Evolutionary conservation across 345 rosid species (phyloP), one percentile per base, ranked within the genome.

Genomic region (Hibiscus trionum): DNA sequence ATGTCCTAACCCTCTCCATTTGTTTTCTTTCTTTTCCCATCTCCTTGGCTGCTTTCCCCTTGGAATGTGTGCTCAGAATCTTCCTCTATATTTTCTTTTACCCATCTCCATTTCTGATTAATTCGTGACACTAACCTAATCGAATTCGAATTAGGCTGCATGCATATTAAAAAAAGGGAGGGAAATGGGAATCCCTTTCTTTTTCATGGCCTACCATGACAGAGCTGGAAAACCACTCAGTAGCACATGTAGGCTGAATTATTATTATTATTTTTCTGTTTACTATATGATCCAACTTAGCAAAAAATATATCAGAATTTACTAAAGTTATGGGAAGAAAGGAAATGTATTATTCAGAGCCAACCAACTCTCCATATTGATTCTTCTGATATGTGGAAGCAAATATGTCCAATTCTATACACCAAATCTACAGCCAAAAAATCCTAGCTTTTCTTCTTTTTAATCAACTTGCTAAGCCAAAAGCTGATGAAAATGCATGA

Each of bases 51-150:
- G 74, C 77, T 81, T 86, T 76, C 84, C 76, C 77, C 82, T 87
- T 82, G 88, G 88, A 89, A 78, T 78, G 78, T 80, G 86, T 81
- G 85, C 82, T 73, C 19, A 77, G 86, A 84, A 78, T 79, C 77
- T 77, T 72, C 77, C 73, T 66, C 77, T 37, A 14, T 17, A 37
- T 9, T 44, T 11, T 8, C 44, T 39, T 44, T 44, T 44, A 10
- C 46, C 7, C 1, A 8, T 15, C 19, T 50, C 7, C 3, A 50
- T 50, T 16, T 50, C 15, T 7, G 3, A 11, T 44, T 44, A 44
- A 10, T 44, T 39, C 14, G 47, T 11, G 47, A 33, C 6, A 33
- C 37, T 33, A 33, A 33, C 37, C 4, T 33, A 33, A 33, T 33
- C 6, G 37, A 39, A 39, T 39, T 39, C 44, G 44, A 39, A 39